Percentiles rank a stretch among this genome's conserved stretches.
Conservation (phyloP, 495 filamentous ascomycete genomes). For the Talaromyces trachyspermus region DNA sequence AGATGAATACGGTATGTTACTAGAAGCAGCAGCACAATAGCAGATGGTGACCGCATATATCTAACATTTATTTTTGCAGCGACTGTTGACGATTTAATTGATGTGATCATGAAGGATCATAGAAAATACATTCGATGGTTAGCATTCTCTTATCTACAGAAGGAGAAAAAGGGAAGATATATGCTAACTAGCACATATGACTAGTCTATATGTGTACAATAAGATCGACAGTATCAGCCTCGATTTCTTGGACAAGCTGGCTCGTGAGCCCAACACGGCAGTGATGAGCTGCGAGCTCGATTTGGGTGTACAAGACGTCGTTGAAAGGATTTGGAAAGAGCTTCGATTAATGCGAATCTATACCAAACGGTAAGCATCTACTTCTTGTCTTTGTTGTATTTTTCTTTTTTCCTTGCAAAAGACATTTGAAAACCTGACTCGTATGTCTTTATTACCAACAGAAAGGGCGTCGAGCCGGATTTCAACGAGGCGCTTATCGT, state of each 20-base stretch:
- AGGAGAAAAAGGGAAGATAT: too few species aligned
- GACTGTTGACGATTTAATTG: slow-evolving; percentile 97
- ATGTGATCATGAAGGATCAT: slow-evolving; percentile 98
- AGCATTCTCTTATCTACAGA: background rate
- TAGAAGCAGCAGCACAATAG: too few species aligned
- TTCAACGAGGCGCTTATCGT: slow-evolving; percentile 94
- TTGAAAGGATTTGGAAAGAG: slow-evolving; percentile 94
- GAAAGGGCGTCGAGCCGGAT: slow-evolving; percentile 83
- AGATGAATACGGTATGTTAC: slow-evolving; percentile 73
- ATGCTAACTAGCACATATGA: too few species aligned
- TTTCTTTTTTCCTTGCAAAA: background rate
- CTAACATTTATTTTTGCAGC: slow-evolving; percentile 32
- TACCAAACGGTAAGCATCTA: slow-evolving; percentile 65
- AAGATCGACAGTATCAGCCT: slow-evolving; percentile 96
- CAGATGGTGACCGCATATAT: too few species aligned
- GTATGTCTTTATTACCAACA: slow-evolving; percentile 14
- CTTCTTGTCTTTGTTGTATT: background rate
- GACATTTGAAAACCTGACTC: slow-evolving; percentile 7
- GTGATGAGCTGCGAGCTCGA: slow-evolving; percentile 99
- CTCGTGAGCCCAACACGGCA: slow-evolving; percentile 83
- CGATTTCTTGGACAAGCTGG: slow-evolving; percentile 85
- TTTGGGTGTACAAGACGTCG: slow-evolving; percentile 90
- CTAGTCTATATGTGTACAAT: slow-evolving; percentile 99
- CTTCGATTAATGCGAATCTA: slow-evolving; percentile 86
- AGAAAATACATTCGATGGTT: slow-evolving; percentile 90